Evolutionary conservation across 805 yeast genomes (phyloP).

Genomic region (Saccharomycopsis fibuligera): DNA sequence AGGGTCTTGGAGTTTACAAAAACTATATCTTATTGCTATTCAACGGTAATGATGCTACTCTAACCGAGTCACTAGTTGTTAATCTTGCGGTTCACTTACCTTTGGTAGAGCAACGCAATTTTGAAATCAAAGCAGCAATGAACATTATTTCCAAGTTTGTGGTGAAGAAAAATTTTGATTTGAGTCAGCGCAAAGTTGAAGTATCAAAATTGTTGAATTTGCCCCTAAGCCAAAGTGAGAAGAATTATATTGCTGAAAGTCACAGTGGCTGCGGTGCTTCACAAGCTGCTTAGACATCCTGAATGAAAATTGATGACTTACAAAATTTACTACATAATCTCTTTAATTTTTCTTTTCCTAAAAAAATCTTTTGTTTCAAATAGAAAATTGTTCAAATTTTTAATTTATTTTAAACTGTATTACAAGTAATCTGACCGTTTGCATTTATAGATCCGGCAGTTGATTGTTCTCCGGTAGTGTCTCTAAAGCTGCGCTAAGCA

Average conservation of each 20-base stretch:
- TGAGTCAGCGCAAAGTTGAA: conserved; percentile 26
- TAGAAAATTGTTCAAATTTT: too few relatives aligned
- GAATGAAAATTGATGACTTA: too few relatives aligned
- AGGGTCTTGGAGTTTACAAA: conserved; percentile 54
- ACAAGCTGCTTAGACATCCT: too few relatives aligned
- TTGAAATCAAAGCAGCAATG: conserved; percentile 23
- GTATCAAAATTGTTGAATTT: conserved; percentile 33
- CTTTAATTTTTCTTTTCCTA: too few relatives aligned
- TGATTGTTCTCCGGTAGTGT: too few relatives aligned
- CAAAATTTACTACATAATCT: too few relatives aligned
- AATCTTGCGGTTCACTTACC: conserved; percentile 14
- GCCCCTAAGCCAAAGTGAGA: conserved; percentile 42
- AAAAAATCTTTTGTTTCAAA: too few relatives aligned
- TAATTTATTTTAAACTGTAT: too few relatives aligned
- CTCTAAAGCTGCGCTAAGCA: too few relatives aligned
- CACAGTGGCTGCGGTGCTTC: background rate
- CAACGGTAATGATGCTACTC: conserved; percentile 1
- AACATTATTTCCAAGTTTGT: conserved; percentile 47
- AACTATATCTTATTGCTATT: conserved; percentile 36
- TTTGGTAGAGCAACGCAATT: conserved; percentile 6
- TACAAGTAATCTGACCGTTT: too few relatives aligned
- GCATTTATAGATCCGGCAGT: too few relatives aligned
- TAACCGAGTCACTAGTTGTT: conserved; percentile 6
- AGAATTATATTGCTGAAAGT: conserved; percentile 28
- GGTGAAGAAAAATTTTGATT: conserved; percentile 26